Percentiles rank a stretch among this genome's conserved stretches.
phyloP scores from a whole-genome alignment of 169 alveolate species.

The Plasmodium malariae region DNA sequence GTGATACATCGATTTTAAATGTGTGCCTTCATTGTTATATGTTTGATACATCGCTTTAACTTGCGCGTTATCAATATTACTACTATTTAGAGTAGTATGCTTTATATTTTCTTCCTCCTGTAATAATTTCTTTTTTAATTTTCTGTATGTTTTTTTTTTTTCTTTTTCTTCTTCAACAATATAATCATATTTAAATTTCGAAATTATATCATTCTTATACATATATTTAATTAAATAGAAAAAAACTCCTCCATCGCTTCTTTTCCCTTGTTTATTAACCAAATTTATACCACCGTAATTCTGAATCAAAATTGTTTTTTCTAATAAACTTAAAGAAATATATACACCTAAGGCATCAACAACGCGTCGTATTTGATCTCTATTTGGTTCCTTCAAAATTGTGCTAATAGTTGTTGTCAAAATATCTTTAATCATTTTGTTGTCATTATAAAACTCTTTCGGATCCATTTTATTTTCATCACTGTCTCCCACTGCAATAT shows the following conservation, averaged over 20 bases:
- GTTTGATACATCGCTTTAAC: no score
- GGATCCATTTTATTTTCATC: constrained; percentile 70
- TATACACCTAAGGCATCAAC: constrained; percentile 87
- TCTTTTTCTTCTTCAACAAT: constrained; percentile 90
- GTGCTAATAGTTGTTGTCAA: constrained; percentile 88
- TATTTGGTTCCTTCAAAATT: constrained; percentile 88
- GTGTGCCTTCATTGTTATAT: no score
- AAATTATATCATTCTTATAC: constrained; percentile 85
- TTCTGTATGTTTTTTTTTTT: constrained; percentile 84
- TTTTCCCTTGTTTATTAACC: constrained; percentile 88
- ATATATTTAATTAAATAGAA: constrained; percentile 88
- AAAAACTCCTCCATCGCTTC: constrained; percentile 92
- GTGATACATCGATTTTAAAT: no score
- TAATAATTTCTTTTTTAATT: constrained; percentile 59
- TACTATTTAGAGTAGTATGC: no score
- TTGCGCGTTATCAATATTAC: no score
- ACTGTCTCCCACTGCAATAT: constrained; percentile 4
- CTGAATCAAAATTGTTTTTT: constrained; percentile 86
- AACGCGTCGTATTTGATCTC: constrained; percentile 85
- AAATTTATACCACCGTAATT: constrained; percentile 90
- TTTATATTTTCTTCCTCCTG: constrained; percentile 72
- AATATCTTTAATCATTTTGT: constrained; percentile 80
- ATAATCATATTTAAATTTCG: constrained; percentile 88
- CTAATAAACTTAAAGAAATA: constrained; percentile 84
- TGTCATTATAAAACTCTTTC: constrained; percentile 69